Evolutionary conservation across 1,139 yeast genomes (phyloP).

Genomic region (Saccharomyces hybrid): DNA sequence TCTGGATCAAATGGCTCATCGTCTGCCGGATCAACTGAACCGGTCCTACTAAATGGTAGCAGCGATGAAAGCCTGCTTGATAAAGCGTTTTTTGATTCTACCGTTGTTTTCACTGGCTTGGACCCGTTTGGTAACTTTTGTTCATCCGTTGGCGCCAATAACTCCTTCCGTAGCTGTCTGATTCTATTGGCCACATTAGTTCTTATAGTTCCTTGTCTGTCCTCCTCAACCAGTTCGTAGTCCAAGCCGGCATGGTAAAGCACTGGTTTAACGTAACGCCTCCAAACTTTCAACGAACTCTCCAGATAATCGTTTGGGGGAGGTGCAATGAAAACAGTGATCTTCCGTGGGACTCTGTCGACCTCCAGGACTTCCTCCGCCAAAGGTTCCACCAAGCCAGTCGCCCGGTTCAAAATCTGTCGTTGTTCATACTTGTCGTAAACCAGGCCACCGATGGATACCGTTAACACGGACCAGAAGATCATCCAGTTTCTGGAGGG

Average conservation of each 20-base stretch:
- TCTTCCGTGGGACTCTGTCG: slow-evolving; percentile 56
- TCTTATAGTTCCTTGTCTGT: slow-evolving; percentile 84
- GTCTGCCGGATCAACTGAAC: too few species aligned
- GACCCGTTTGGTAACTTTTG: not conserved
- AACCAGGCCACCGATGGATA: slow-evolving; percentile 63
- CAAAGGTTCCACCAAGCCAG: slow-evolving; percentile 48
- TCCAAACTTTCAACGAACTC: slow-evolving; percentile 64
- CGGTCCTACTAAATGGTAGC: too few species aligned
- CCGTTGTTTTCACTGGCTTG: not conserved
- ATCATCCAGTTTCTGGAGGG: slow-evolving; percentile 94
- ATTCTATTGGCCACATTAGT: slow-evolving; percentile 74
- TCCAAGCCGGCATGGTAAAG: slow-evolving; percentile 83
- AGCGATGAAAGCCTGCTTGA: too few species aligned
- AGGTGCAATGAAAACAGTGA: slow-evolving; percentile 83
- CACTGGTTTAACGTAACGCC: slow-evolving; percentile 79
- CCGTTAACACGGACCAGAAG: slow-evolving; percentile 68
- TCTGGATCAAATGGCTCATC: too few species aligned
- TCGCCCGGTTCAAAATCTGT: slow-evolving; percentile 58
- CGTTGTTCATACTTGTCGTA: slow-evolving; percentile 76
- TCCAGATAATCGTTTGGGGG: slow-evolving; percentile 92
- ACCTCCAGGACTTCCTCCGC: slow-evolving; percentile 44
- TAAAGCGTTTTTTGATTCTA: too few species aligned
- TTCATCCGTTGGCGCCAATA: slow-evolving; percentile 10
- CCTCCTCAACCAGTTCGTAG: slow-evolving; percentile 63
- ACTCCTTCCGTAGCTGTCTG: slow-evolving; percentile 53